Evolutionary conservation across 139 green algal species (phyloP), one percentile per base, ranked within the genome.

Genomic region (Microglena sp.): DNA sequence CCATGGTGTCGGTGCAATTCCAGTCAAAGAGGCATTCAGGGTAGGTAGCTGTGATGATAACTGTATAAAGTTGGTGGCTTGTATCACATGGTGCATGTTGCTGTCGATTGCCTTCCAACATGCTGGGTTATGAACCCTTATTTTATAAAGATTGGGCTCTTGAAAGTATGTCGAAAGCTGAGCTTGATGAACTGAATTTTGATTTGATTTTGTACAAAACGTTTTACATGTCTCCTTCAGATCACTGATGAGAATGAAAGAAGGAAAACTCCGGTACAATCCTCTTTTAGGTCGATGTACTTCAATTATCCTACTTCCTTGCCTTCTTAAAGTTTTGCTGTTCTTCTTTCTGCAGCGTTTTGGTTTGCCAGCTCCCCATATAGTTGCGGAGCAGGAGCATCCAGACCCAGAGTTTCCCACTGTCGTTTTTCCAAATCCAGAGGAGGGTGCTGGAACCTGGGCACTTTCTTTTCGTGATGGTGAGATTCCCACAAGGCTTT

Each of bases 391-490:
- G 40, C 86, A 93, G 77, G 75, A 71, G 26, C 7, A 77, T 5
- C 83, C 86, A 5, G 79, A 92, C 70, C 78, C 86, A 0, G 85
- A 89, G 8, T 93, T 93, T 56, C 78, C 81, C 33, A 92, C 86
- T 1, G 66, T 85, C 4, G 44, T 33, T 2, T 90, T 90, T 53
- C 86, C 86, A 40, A 93, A 93, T 66, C 86, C 86, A 2, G 86
- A 93, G 60, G 86, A 93, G 58, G 86, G 86, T 4, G 65, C 74
- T 26, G 86, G 83, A 31, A 82, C 80, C 0, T 90, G 82, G 85
- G 54, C 33, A 11, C 35, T 86, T 44, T 72, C 81, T 2, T 89
- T 85, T 57, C 40, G n/a, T n/a, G n/a, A n/a, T n/a, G n/a, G n/a
- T n/a, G n/a, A n/a, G n/a, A n/a, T n/a, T n/a, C n/a, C 45, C n/a